Conservation (phyloP, 2,329 filamentous ascomycete genomes). For the Colletotrichum eleusines region DNA sequence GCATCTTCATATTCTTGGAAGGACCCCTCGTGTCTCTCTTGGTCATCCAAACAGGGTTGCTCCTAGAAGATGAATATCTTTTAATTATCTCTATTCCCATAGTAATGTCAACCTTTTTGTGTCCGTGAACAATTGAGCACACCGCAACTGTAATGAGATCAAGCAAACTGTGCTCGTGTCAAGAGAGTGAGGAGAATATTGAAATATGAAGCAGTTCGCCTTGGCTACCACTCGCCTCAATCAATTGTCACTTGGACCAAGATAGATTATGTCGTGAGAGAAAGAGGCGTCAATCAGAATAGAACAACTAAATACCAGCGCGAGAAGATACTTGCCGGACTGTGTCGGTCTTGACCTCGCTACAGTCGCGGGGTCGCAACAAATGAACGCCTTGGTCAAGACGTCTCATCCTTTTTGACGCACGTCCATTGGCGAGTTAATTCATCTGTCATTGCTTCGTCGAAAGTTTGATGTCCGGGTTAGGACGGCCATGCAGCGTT, state of each 20-base stretch:
- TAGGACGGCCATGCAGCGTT: too few relatives aligned
- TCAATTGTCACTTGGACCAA: constrained; percentile 30
- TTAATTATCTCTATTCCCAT: background rate
- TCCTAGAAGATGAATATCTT: background rate
- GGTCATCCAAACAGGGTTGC: background rate
- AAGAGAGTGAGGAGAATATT: background rate
- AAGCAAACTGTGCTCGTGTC: background rate
- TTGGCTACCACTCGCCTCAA: constrained; percentile 23
- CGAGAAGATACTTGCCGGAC: too few relatives aligned
- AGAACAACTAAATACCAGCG: background rate
- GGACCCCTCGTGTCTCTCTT: background rate
- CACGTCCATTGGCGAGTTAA: background rate
- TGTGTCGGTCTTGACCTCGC: background rate
- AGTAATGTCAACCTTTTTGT: background rate
- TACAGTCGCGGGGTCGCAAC: background rate
- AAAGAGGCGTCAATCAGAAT: background rate
- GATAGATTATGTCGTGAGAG: background rate
- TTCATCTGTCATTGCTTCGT: constrained; percentile 5
- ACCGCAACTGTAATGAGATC: background rate
- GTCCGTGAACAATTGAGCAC: background rate
- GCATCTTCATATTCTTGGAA: background rate
- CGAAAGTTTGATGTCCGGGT: background rate
- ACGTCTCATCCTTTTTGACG: background rate
- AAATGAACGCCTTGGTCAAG: background rate
- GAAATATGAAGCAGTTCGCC: background rate